Evolutionary conservation across 345 rosid genomes (phyloP).

Genomic region (Boechera retrofracta): DNA sequence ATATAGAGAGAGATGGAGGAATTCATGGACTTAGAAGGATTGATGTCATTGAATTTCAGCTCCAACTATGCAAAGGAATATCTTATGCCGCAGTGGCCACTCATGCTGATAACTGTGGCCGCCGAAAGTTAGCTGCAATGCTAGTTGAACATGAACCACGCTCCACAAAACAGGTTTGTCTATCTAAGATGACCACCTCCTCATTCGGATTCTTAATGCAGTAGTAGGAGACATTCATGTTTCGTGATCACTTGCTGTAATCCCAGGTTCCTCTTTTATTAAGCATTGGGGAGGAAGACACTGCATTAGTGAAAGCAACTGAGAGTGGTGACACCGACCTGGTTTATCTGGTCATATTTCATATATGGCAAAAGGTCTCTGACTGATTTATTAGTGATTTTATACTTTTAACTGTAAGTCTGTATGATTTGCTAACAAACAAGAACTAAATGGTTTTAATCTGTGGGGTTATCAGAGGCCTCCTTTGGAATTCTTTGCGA

Average conservation of each 20-base stretch:
- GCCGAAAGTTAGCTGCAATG: slow-evolving; percentile 95
- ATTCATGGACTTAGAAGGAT: slow-evolving; percentile 19
- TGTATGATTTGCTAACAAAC: slow-evolving; percentile 9
- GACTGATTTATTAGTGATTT: not conserved
- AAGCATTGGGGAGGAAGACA: slow-evolving; percentile 97
- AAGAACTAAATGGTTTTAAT: slow-evolving; percentile 19
- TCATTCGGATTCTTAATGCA: slow-evolving; percentile 1
- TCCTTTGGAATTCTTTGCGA: slow-evolving; percentile 83
- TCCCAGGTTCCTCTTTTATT: slow-evolving; percentile 87
- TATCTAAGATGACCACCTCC: slow-evolving; percentile 23
- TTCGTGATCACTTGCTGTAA: slow-evolving; percentile 21
- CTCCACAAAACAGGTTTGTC: slow-evolving; percentile 78
- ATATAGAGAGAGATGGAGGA: slow-evolving; percentile 3
- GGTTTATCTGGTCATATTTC: slow-evolving; percentile 92
- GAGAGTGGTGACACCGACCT: slow-evolving; percentile 98
- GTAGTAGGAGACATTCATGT: not conserved
- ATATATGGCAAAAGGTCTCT: slow-evolving; percentile 93
- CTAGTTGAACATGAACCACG: slow-evolving; percentile 97
- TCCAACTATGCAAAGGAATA: slow-evolving; percentile 83
- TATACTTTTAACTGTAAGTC: not conserved
- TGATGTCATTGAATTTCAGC: slow-evolving; percentile 61
- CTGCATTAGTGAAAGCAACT: slow-evolving; percentile 86
- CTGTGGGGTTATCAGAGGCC: slow-evolving; percentile 67
- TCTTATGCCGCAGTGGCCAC: slow-evolving; percentile 99
- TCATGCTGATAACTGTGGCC: slow-evolving; percentile 93